Evolutionary conservation across 495 filamentous ascomycete genomes (phyloP), one percentile per base, ranked within the genome.

Genomic region (Penicillium subrubescens): DNA sequence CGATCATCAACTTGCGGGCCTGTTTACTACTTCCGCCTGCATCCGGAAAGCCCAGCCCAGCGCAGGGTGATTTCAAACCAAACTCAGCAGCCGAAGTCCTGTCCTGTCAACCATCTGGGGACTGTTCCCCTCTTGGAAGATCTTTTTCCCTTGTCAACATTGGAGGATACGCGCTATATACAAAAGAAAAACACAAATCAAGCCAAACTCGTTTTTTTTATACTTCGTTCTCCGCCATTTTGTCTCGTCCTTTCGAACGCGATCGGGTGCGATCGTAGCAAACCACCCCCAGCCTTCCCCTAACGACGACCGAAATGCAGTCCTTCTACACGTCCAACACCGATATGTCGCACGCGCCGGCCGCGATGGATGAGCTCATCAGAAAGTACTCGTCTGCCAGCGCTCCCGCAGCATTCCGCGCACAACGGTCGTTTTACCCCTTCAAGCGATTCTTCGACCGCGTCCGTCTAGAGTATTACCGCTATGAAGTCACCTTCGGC

Each of bases 401-500:
- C 8, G 10, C 58, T 37, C 58, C 69, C 15, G 63, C 56, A 21
- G 48, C 66, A 17, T 52, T 68, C 44, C 57, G 59, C 23, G 68
- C 66, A 25, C 43, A 69, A 19, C 68, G 62, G 17, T 3, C 31
- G 21, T 71, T 69, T 33, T 76, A 74, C 56, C 59, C 72, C 5
- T 17, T 79, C 34, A 73, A 73, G 59, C 73, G 76, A 29, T 39
- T 84, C 41, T 60, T 83, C 59, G 82, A 84, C 58, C 84, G 84
- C 71, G 76, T 90, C 29, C 82, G 83, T 65, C 82, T 88, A 54
- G 89, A 89, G 72, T 85, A 87, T 66, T 92, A 92, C 72, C 89
- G 90, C 68, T 91, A 91, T 71, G 89, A 91, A 73, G 89, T 91
- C 64, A 91, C 89, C 10, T 89, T 89, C 70, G 83, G 86, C 37